Base-by-base conservation (phyloP, 306 rosid species). In the Rubus parviflorus region DNA sequence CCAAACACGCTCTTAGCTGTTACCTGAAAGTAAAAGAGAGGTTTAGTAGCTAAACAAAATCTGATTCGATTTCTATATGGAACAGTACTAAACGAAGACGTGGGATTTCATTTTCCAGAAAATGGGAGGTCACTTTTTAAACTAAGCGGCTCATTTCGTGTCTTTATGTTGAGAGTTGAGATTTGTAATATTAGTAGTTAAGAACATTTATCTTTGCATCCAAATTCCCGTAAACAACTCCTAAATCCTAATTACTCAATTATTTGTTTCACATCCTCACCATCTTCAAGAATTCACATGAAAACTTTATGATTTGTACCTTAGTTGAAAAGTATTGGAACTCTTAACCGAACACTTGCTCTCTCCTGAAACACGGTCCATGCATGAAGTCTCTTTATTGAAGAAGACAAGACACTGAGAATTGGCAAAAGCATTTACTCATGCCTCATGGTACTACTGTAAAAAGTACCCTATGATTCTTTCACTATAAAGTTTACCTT, bases 341-440 rank as follows among this genome's bases (percentile, higher is more conserved):
- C 68, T 62, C n/a, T 62, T 40, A 62, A 30, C 43, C 1, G 35
- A 30, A 30, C 35, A 0, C 68, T 14, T 40, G 20, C 11, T 62
- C 17, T 58, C 64, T 30, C 30, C 57, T 64, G 70, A 64, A 64
- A 17, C 48, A 64, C 8, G 70, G 70, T 38, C 69, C 48, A 37
- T 61, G 25, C 48, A 37, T 61, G 25, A 42, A 64, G 47, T 16
- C 70, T 16, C 47, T 38, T 17, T 40, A 8, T 15, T 64, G 47
- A 64, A 64, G 48, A 64, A 64, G 48, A 64, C 70, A 42, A 64
- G 7, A 37, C 48, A 17, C 48, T 38, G 47, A 62, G 43, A 64
- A 8, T 64, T 19, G 45, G 45, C 11, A 62, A 53, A n/a, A 53
- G 68, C 68, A 62, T 62, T 64, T 17, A 17, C 48, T 64, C 70